Evolutionary conservation across 306 rosid species (phyloP).

Genomic region (Datisca glomerata): DNA sequence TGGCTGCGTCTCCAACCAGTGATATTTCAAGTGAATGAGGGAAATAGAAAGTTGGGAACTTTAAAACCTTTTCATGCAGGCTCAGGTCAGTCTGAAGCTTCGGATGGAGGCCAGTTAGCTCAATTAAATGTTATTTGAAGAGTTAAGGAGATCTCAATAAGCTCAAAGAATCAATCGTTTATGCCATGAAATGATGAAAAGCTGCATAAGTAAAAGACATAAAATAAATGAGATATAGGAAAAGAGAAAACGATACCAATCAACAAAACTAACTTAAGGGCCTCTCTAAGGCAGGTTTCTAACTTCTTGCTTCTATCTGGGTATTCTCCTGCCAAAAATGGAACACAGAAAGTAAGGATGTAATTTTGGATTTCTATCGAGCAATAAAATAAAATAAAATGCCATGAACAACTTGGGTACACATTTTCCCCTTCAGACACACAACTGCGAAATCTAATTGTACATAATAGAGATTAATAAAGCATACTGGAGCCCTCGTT

Average conservation of each 20-base stretch:
- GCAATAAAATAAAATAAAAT: background rate
- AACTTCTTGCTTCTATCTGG: constrained; percentile 55
- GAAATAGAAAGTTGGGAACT: constrained; percentile 2
- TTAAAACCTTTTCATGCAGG: constrained; percentile 2
- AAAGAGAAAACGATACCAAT: constrained; percentile 43
- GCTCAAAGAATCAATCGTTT: background rate
- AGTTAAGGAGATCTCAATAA: no score
- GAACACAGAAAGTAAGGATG: background rate
- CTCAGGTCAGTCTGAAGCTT: background rate
- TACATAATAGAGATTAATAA: background rate
- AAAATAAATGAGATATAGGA: constrained; percentile 7
- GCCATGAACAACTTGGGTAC: background rate
- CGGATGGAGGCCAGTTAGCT: background rate
- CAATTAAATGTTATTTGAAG: background rate
- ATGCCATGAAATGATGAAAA: background rate
- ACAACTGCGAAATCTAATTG: background rate
- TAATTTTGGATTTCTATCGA: background rate
- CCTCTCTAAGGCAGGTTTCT: constrained; percentile 50
- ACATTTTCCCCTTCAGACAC: no score
- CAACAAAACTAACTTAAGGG: constrained; percentile 81
- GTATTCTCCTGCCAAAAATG: constrained; percentile 43
- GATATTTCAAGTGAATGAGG: no score
- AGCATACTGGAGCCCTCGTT: background rate
- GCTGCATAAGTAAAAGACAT: background rate
- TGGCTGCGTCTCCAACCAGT: no score